Evolutionary conservation across 169 alveolate species (phyloP), one percentile per base, ranked within the genome.

Genomic region (Plasmodium knowlesi): DNA sequence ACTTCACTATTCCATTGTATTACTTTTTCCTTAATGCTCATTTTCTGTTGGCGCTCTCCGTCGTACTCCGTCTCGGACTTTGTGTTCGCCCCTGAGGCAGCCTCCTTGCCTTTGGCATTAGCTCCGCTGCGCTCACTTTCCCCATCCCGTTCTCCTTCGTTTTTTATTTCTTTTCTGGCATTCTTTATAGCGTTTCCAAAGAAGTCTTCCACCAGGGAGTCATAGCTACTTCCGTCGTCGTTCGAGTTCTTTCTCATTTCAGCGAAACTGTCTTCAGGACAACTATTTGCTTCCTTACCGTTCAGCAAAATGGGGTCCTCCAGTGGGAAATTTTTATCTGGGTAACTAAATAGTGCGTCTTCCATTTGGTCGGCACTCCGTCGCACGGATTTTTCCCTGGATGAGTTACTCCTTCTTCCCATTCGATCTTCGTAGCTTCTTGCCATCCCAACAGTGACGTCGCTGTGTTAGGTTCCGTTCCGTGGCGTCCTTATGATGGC

Each of bases 191-290:
- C 84, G 53, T 82, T 70, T 43, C 72, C 78, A 50, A 81, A 91
- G 22, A 91, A 91, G 41, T 91, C 95, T 22, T 91, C 95, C 32
- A 91, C 95, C 4, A 91, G 85, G 12, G 95, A 91, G 74, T 91
- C 92, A 41, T 76, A 91, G 67, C 95, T 91, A 25, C 92, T 82
- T 32, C 76, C 85, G 10, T 71, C 85, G 28, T 76, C 83, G n/a
- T 79, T 37, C 16, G 53, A 74, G 25, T 91, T 37, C 8, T 22
- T 14, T 28, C 34, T 46, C 12, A 72, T 25, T 46, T n/a, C 32
- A 30, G 41, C 39, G 25, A 50, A n/a, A 67, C 34, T 28, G n/a
- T 16, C 76, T 1, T 61, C 57, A 46, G 73, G 82, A 34, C 50
- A 57, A 25, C 39, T 16, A 19, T 46, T 25, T 34, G 30, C 30